Evolutionary conservation across 164 flowering plant species (phyloP).

Genomic region (Chimonanthus salicifolius): DNA sequence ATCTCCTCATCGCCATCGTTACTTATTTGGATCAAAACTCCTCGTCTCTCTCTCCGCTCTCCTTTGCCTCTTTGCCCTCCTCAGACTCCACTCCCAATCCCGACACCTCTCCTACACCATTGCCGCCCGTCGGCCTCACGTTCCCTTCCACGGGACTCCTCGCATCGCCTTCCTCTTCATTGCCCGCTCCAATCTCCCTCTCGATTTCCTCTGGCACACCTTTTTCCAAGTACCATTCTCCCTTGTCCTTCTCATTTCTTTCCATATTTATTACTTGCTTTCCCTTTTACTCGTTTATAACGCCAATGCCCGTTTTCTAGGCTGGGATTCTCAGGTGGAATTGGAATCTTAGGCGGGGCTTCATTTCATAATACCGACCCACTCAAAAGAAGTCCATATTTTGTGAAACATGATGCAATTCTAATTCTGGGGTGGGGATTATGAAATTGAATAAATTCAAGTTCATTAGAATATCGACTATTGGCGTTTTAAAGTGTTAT

Average conservation of each 20-base stretch:
- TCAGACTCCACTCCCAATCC: slow-evolving; percentile 32
- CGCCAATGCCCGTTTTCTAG: background rate
- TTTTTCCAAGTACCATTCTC: slow-evolving; percentile 41
- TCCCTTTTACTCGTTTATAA: background rate
- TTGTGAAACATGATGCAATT: too few species aligned
- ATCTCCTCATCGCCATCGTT: background rate
- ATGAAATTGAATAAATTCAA: too few species aligned
- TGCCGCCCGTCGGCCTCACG: background rate
- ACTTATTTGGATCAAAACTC: slow-evolving; percentile 35
- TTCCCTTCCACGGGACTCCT: slow-evolving; percentile 38
- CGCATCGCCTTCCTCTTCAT: slow-evolving; percentile 84
- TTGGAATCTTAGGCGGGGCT: too few species aligned
- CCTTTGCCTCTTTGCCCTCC: slow-evolving; percentile 37
- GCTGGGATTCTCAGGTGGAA: background rate
- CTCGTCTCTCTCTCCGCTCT: slow-evolving; percentile 31
- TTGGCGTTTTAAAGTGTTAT: too few species aligned
- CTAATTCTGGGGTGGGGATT: too few species aligned
- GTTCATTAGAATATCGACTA: too few species aligned
- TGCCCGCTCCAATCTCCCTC: slow-evolving; percentile 61
- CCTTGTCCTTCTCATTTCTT: background rate
- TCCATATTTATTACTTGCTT: background rate
- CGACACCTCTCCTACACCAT: background rate
- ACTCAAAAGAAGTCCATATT: too few species aligned
- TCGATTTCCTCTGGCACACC: slow-evolving; percentile 87
- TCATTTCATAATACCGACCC: too few species aligned